Evolutionary conservation across 2,329 filamentous ascomycete genomes (phyloP), one percentile per base, ranked within the genome.

Genomic region (Colletotrichum scovillei): DNA sequence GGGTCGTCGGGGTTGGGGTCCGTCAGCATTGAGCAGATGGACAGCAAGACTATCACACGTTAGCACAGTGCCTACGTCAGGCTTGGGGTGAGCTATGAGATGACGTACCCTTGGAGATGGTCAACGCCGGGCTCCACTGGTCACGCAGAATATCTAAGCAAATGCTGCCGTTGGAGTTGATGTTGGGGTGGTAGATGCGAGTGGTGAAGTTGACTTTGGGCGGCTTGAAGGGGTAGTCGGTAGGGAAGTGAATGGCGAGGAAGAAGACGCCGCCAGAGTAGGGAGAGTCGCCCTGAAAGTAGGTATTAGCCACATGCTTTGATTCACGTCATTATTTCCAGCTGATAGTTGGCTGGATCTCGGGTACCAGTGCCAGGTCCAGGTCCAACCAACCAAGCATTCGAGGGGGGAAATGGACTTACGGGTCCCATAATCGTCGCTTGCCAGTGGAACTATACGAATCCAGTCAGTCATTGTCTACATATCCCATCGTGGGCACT

Each of bases 131-230:
- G 85, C 95, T 98, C 97, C 97, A 99, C 88, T 99, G 97, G 86
- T 99, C 97, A 88, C 97, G 92, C 82, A 99, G 89, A 82, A 99
- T 99, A 82, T 99, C 97, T 84, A 99, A 88, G 86, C 97, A 99
- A 86, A 99, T 99, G 86, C 95, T 98, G 86, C 97, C 97, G 85
- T 98, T 98, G 78, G 95, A 97, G 92, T 99, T 99, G 95, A 99
- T 99, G 88, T 99, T 99, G 81, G 97, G 97, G 88, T 99, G 97
- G 86, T 99, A 99, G 89, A 99, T 98, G 83, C 96, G 94, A 77
- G 97, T 99, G 80, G 95, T 98, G 91, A 99, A 99, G 93, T 98
- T 98, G 87, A 99, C 95, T 92, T 99, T 99, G 79, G 97, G 97
- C 76, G 97, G 97, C 93, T 99, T 99, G 91, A 99, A 99, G 55